Base-by-base conservation (phyloP, 352 stramenopile genomes). In the Globisporangium abappressorium region DNA sequence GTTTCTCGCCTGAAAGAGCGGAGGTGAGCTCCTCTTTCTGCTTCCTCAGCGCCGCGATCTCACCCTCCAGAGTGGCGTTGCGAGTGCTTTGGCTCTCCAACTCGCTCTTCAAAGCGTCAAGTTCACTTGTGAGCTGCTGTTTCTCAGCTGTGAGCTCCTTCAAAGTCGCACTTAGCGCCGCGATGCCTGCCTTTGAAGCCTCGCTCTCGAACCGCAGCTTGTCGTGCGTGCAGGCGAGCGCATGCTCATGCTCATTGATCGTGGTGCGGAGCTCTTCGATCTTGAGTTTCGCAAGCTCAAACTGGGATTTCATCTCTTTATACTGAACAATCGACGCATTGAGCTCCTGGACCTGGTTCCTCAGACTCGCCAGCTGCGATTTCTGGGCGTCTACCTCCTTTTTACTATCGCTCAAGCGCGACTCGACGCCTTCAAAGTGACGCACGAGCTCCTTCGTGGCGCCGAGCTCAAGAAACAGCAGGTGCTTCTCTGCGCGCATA, bases 391-490 rank as follows among this genome's bases (percentile, higher is more conserved):
- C 70, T 5, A 66, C 57, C 22, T 63, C 59, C 20, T 60, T 55
- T 12, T 71, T 69, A 11, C 54, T 71, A 2, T 64, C 53, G 2
- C 18, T 38, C 12, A 85, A 65, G 0, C 72, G 71, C 26, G 49
- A 34, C 58, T 89, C 77, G 22, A 89, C 66, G 2, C 68, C 70
- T 66, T 87, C 75, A 1, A 84, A 68, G 12, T 86, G 70, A 1
- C 54, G 65, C 55, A 87, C 59, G n/a, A 64, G 74, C 5, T 87
- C 80, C 24, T 79, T 85, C 1, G 74, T 56, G 5, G 80, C 71
- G 0, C 66, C 71, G 7, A 91, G 57, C 51, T 91, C 80, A 9
- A 87, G 62, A 51, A 74, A 61, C 18, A 88, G 68, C 38, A 88
- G 47, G 15, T 87, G 70, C 54, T 76, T 81, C 57, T 89, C 81